Percentiles rank a stretch among this genome's conserved stretches.
phyloP scores from a whole-genome alignment of 2,329 filamentous ascomycete species.

The Penicillium sp. region DNA sequence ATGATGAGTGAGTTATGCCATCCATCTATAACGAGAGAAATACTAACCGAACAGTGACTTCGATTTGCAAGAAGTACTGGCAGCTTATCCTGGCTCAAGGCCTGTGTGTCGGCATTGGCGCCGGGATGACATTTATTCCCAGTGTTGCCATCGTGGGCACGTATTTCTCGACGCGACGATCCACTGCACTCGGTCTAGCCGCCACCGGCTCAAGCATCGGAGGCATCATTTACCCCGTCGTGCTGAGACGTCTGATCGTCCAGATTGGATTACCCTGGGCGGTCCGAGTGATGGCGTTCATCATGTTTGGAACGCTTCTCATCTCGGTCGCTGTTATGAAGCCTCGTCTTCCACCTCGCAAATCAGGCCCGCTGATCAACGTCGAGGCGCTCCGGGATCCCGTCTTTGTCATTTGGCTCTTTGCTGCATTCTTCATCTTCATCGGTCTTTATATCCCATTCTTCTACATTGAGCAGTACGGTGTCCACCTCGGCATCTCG shows the following conservation, averaged over 20 bases:
- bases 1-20: not conserved
- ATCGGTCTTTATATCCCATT: not conserved
- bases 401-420: not conserved
- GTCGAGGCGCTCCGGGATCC: not conserved
- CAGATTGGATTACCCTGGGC: not conserved
- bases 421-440: not conserved
- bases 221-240: conserved; percentile 47
- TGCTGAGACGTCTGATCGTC: conserved; percentile 28
- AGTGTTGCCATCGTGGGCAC: conserved; percentile 39
- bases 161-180: conserved; percentile 43
- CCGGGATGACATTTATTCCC: conserved; percentile 44
- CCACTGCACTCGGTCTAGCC: conserved; percentile 39
- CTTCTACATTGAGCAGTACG: not conserved
- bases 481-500: not conserved
- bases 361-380: not conserved
- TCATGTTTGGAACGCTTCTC: not conserved
- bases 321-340: not conserved
- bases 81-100: not conserved
- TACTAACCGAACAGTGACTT: not conserved
- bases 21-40: not conserved
- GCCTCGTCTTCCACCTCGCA: not conserved
- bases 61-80: not conserved
- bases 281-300: not conserved
- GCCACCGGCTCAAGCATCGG: conserved; percentile 42
- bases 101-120: conserved; percentile 35